These are phyloP conservation scores for Phytophthora meadii DNA, from an alignment of 352 stramenopile species.

Conservation along the genomic window DNA sequence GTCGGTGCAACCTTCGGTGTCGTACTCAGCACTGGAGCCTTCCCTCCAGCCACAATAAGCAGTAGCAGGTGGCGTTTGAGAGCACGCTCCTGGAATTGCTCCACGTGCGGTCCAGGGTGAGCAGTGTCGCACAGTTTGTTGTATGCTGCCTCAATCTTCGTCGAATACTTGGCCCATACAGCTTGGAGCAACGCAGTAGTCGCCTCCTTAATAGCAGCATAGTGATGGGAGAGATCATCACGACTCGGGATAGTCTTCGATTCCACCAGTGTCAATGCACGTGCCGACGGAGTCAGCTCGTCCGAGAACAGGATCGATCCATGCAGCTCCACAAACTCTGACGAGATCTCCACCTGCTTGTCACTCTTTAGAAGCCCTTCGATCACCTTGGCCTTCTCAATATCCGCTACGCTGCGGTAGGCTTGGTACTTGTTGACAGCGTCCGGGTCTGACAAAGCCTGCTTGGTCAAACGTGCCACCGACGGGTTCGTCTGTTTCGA, in stretches of 20 bases:
- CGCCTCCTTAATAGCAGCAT: slow-evolving; percentile 64
- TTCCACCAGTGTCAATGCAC: slow-evolving; percentile 68
- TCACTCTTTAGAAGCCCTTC: slow-evolving; percentile 61
- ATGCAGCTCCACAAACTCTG: slow-evolving; percentile 66
- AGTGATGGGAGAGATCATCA: slow-evolving; percentile 78
- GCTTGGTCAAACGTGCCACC: slow-evolving; percentile 58
- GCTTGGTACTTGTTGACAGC: slow-evolving; percentile 83
- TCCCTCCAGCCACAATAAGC: slow-evolving; percentile 70
- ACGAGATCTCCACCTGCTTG: slow-evolving; percentile 59
- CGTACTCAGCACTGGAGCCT: slow-evolving; percentile 51
- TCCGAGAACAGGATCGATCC: slow-evolving; percentile 78
- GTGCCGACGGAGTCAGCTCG: slow-evolving; percentile 63
- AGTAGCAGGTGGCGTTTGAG: slow-evolving; percentile 69
- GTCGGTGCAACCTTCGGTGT: slow-evolving; percentile 52
- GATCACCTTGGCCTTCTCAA: slow-evolving; percentile 75
- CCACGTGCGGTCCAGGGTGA: slow-evolving; percentile 59
- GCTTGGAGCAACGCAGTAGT: slow-evolving; percentile 72
- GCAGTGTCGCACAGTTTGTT: slow-evolving; percentile 53
- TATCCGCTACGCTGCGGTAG: slow-evolving; percentile 72
- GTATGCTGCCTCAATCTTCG: slow-evolving; percentile 67
- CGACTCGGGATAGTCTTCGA: slow-evolving; percentile 62
- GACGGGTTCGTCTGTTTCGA: slow-evolving; percentile 68
- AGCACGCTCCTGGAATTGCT: slow-evolving; percentile 78
- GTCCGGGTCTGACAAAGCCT: slow-evolving; percentile 72
- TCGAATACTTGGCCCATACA: slow-evolving; percentile 70